phyloP scores from a whole-genome alignment of 148 eudicot species.

The Drosera capensis region DNA sequence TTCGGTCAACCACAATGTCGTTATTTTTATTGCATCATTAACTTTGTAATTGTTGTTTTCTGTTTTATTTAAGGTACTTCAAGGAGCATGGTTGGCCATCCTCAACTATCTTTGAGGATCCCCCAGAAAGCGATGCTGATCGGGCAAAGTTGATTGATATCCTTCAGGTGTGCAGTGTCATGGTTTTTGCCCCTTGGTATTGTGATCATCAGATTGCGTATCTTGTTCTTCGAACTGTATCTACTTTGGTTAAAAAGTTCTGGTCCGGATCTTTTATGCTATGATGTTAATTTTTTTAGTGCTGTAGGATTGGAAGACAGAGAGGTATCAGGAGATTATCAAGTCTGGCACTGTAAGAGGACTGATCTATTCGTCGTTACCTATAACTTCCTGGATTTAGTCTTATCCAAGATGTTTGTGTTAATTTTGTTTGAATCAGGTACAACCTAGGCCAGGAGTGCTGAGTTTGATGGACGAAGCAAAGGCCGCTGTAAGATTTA shows the following conservation, averaged over 20 bases:
- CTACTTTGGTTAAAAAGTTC: neutral
- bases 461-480: constrained; percentile 97
- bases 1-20: no score
- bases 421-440: constrained; percentile 32
- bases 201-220: neutral
- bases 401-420: neutral
- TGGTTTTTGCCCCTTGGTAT: constrained; percentile 1
- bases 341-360: constrained; percentile 90
- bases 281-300: constrained; percentile 10
- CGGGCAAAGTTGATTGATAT: constrained; percentile 62
- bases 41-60: neutral
- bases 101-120: constrained; percentile 42
- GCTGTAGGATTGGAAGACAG: constrained; percentile 93
- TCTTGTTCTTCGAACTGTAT: neutral
- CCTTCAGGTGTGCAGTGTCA: constrained; percentile 43
- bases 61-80: constrained; percentile 53
- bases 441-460: constrained; percentile 91
- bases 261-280: constrained; percentile 1
- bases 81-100: constrained; percentile 96
- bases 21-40: neutral
- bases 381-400: neutral
- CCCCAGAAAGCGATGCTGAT: constrained; percentile 58
- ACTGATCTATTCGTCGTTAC: neutral
- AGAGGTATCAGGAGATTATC: constrained; percentile 86
- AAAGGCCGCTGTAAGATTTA: constrained; percentile 58